phyloP scores from a whole-genome alignment of 2,329 filamentous ascomycete species.

The Pseudocercospora cruenta region DNA sequence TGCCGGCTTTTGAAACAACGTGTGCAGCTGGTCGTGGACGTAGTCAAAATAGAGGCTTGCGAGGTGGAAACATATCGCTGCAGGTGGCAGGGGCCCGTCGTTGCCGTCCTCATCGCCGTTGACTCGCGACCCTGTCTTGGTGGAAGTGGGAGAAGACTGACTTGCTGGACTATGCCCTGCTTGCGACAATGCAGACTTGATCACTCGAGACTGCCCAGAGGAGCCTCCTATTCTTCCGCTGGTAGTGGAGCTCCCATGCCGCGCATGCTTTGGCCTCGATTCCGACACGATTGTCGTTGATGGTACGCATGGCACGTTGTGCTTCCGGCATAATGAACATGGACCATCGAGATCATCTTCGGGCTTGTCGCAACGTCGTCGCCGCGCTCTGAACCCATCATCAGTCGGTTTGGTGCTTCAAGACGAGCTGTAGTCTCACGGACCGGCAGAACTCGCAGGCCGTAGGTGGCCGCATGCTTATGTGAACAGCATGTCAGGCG shows the following conservation, averaged over 20 bases:
- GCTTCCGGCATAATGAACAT: slow-evolving; percentile 10
- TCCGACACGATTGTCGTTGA: not conserved
- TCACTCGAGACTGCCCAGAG: not conserved
- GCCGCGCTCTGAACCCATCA: not conserved
- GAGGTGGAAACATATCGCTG: slow-evolving; percentile 11
- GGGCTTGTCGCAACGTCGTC: slow-evolving; percentile 11
- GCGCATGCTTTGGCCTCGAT: not conserved
- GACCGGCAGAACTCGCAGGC: slow-evolving; percentile 17
- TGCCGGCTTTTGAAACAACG: slow-evolving; percentile 8
- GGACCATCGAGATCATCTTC: slow-evolving; percentile 1
- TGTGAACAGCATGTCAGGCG: not conserved
- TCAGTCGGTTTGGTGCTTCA: not conserved
- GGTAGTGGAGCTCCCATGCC: not conserved
- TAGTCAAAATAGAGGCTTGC: slow-evolving; percentile 13
- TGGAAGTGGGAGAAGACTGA: not conserved
- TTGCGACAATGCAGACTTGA: not conserved
- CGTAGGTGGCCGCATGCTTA: slow-evolving; percentile 12
- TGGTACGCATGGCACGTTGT: slow-evolving; percentile 12
- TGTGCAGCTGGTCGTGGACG: slow-evolving; percentile 14
- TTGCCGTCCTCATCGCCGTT: not conserved
- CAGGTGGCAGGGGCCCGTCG: slow-evolving; percentile 5
- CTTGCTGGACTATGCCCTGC: not conserved
- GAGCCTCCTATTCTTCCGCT: not conserved
- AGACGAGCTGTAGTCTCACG: not conserved
- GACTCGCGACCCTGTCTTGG: not conserved